Percentiles rank a stretch among this genome's conserved stretches.
Conservation (phyloP, 176 grass and related monocot genomes). For the Eleusine coracana region DNA sequence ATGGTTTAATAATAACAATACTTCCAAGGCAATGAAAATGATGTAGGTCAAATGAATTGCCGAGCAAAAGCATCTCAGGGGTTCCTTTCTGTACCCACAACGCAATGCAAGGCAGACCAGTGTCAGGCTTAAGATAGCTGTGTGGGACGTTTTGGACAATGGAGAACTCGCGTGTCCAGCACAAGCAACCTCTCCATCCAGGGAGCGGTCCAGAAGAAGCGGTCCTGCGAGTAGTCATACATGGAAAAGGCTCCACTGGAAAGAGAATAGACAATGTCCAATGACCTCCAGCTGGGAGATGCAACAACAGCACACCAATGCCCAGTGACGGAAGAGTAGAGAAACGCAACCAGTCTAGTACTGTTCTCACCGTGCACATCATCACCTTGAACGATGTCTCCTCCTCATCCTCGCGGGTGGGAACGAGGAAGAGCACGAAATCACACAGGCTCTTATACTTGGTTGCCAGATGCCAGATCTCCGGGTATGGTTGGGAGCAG, state of each 20-base stretch:
- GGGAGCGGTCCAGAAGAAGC: conserved; percentile 26
- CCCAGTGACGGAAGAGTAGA: not conserved
- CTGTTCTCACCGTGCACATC: not conserved
- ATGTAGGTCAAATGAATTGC: not conserved
- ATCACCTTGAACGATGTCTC: conserved; percentile 23
- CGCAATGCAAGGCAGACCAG: not conserved
- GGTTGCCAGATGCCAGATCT: not conserved
- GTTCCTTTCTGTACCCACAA: conserved; percentile 2
- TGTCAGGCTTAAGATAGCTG: not conserved
- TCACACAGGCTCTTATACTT: not conserved
- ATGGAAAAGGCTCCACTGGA: not conserved
- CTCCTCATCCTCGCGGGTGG: not conserved
- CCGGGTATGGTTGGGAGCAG: conserved; percentile 1
- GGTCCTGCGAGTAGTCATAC: not conserved
- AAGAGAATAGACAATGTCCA: not conserved
- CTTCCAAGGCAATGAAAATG: not conserved
- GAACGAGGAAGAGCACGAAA: conserved; percentile 24
- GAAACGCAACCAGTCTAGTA: not conserved
- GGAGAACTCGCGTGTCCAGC: conserved; percentile 15
- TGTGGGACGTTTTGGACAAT: not conserved
- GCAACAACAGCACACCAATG: not conserved
- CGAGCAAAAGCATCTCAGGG: not conserved
- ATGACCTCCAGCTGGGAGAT: conserved; percentile 22
- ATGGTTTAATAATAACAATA: not conserved
- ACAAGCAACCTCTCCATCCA: not conserved